phyloP scores from a whole-genome alignment of 2,329 filamentous ascomycete genomes.

The Colletotrichum cereale region DNA sequence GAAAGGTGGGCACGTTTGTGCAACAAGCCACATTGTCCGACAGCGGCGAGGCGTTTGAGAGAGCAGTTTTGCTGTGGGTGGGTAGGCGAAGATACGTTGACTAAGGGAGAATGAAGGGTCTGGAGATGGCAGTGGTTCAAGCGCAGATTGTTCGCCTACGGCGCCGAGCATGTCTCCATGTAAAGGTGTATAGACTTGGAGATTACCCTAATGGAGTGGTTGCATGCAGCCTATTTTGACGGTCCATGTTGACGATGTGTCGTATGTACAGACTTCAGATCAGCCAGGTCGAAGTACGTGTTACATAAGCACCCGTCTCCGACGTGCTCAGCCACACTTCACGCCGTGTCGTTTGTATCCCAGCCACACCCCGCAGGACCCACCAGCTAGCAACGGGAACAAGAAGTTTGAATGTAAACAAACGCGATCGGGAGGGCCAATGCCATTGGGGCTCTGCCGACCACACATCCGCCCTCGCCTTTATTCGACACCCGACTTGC shows the following conservation, averaged over 20 bases:
- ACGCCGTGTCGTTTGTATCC: no score
- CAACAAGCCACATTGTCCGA: background rate
- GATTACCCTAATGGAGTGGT: background rate
- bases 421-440: slow-evolving; percentile 39
- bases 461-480: slow-evolving; percentile 19
- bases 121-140: background rate
- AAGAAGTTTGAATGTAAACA: slow-evolving; percentile 41
- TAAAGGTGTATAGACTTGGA: accelerated
- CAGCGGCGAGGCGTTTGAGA: no score
- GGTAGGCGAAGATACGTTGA: no score
- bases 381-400: slow-evolving; percentile 39
- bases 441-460: slow-evolving; percentile 22
- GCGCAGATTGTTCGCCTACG: background rate
- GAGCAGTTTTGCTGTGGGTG: no score
- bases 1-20: background rate
- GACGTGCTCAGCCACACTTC: background rate
- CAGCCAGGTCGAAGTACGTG: no score
- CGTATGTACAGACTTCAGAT: no score
- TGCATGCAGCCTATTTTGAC: background rate
- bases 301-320: background rate
- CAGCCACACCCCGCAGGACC: slow-evolving; percentile 39
- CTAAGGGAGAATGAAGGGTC: no score
- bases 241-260: no score
- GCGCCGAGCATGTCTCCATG: background rate
- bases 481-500: slow-evolving; percentile 20